These are phyloP conservation scores for Pleurotus cornucopiae DNA, from an alignment of 768 basidiomycete species.

Conservation along the genomic window DNA sequence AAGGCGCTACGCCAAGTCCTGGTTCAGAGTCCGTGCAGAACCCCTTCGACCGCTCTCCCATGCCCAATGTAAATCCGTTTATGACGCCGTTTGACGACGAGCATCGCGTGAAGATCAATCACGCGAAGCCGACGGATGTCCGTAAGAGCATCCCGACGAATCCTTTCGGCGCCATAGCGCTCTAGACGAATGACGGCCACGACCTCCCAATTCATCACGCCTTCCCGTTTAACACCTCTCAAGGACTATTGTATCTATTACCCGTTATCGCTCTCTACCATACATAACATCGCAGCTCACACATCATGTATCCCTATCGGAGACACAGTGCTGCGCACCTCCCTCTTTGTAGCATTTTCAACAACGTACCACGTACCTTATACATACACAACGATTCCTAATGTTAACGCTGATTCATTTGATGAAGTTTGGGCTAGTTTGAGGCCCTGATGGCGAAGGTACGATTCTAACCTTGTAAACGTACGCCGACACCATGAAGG, in stretches of 20 bases:
- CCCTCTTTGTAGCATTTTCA: slow-evolving; percentile 3
- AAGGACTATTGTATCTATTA: slow-evolving; percentile 6
- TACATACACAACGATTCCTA: neutral
- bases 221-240: neutral
- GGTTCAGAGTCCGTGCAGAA: slow-evolving; percentile 1
- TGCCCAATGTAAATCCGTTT: slow-evolving; percentile 40
- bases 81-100: slow-evolving; percentile 81
- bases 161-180: slow-evolving; percentile 36
- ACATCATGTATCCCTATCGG: slow-evolving; percentile 1
- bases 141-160: slow-evolving; percentile 49
- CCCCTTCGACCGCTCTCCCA: slow-evolving; percentile 9
- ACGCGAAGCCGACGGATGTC: slow-evolving; percentile 19
- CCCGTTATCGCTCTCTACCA: neutral
- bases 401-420: neutral
- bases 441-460: too few relatives aligned
- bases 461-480: too few relatives aligned
- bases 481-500: too few relatives aligned
- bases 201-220: too few relatives aligned
- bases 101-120: slow-evolving; percentile 29
- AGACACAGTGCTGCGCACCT: slow-evolving; percentile 6
- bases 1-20: slow-evolving; percentile 9
- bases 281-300: neutral
- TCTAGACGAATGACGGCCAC: slow-evolving; percentile 9
- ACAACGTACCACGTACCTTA: neutral
- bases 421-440: too few relatives aligned